phyloP scores from a whole-genome alignment of 2,329 filamentous ascomycete genomes.

The Talaromyces sp. region DNA sequence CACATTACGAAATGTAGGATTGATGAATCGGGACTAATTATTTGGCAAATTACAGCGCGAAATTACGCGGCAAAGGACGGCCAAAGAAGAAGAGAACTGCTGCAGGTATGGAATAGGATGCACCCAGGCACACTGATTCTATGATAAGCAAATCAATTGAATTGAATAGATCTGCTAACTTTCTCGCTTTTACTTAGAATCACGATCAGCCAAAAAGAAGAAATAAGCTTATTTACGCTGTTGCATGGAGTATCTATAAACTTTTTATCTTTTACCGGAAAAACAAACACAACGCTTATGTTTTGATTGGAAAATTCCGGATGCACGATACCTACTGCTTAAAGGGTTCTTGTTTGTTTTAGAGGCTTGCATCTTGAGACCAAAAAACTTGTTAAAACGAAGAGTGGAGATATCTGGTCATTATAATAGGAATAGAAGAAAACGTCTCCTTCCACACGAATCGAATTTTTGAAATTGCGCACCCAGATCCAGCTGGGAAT shows the following conservation, averaged over 20 bases:
- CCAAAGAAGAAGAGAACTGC: slow-evolving; percentile 81
- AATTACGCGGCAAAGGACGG: slow-evolving; percentile 77
- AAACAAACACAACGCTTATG: too few species aligned
- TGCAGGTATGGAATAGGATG: slow-evolving; percentile 33
- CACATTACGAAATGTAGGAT: background rate
- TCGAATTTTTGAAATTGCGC: too few species aligned
- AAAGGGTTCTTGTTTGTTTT: too few species aligned
- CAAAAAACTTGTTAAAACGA: too few species aligned
- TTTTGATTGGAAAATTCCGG: too few species aligned
- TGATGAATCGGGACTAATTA: slow-evolving; percentile 26
- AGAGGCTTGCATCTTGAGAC: too few species aligned
- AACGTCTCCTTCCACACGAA: too few species aligned
- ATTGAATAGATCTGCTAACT: background rate
- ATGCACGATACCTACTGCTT: too few species aligned
- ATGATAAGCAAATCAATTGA: background rate
- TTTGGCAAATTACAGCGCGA: slow-evolving; percentile 53
- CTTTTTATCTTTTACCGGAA: background rate
- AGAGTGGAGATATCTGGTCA: too few species aligned
- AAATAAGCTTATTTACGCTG: slow-evolving; percentile 20
- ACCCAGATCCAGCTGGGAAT: too few species aligned
- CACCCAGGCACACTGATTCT: background rate
- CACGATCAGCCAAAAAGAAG: slow-evolving; percentile 29
- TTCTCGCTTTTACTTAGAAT: slow-evolving; percentile 21
- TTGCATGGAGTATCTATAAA: background rate
- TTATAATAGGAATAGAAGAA: too few species aligned